Evolutionary conservation across 306 rosid genomes (phyloP).

Genomic region (Acacia crassicarpa): DNA sequence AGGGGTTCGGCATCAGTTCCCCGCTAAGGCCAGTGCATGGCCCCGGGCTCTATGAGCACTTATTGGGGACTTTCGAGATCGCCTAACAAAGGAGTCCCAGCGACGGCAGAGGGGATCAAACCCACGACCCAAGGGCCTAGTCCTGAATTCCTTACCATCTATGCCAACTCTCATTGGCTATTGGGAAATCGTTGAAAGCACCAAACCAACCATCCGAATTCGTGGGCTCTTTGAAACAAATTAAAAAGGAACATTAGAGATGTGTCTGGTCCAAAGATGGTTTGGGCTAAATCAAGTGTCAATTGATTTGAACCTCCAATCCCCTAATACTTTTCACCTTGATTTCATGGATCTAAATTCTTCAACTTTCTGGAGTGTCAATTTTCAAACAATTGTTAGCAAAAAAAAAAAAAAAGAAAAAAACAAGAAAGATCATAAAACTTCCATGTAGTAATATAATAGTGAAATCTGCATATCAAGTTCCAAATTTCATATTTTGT

Average conservation of each 20-base stretch:
- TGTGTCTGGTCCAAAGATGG: neutral
- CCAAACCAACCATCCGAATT: neutral
- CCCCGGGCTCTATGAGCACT: too few species aligned
- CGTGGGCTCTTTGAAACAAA: neutral
- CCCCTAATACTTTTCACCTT: neutral
- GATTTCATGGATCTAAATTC: neutral
- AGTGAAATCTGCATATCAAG: neutral
- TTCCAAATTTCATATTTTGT: neutral
- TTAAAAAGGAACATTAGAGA: neutral
- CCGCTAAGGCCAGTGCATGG: too few species aligned
- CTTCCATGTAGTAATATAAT: neutral
- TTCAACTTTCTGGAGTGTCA: neutral
- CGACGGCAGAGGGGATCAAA: too few species aligned
- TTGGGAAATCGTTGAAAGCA: neutral
- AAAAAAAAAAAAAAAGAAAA: too few species aligned
- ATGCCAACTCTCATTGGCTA: too few species aligned
- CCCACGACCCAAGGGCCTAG: too few species aligned
- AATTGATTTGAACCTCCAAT: neutral
- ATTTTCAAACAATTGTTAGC: too few species aligned
- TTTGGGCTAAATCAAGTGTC: neutral
- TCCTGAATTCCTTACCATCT: too few species aligned
- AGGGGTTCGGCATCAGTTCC: too few species aligned
- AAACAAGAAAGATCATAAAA: neutral
- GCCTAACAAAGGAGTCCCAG: too few species aligned
- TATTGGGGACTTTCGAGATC: too few species aligned